Evolutionary conservation across 2,329 filamentous ascomycete genomes (phyloP), one percentile per base, ranked within the genome.

Genomic region (Fusarium humuli): DNA sequence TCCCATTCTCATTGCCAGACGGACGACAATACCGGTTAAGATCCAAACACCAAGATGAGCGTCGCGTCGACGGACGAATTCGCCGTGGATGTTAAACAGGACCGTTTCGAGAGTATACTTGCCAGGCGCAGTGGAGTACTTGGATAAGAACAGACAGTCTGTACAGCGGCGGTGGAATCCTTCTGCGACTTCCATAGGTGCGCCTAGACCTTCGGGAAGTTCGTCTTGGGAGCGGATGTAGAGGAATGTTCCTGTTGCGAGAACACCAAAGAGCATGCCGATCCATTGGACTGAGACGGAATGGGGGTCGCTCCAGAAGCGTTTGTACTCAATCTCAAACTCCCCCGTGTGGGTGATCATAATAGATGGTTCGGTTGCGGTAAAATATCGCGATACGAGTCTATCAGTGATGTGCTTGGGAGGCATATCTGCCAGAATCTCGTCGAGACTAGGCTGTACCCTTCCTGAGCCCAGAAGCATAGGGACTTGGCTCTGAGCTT

Each of bases 1-100:
- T 1, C 71, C 71, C 71, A 73, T 72, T 6, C 69, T 56, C 65
- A 73, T 60, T 0, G 71, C 71, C 18, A 73, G 12, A 3, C 69
- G 68, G 7, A 72, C 61, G 4, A 50, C 42, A 5, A 72, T 55
- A 2, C 71, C 60, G 0, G 41, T 48, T 1, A 73, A 30, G 10
- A 73, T 49, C 71, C 71, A 73, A 1, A 68, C 59, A 2, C 66
- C 66, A 0, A 70, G 23, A 5, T 72, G 55, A 4, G 69, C 71
- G 8, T 73, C 71, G 1, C 59, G 55, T 2, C 61, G 57, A 5
- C 59, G 57, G 0, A 69, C 56, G n/a, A 72, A 70, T 9, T 73
- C 71, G 4, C 56, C 52, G 1, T 65, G 55, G 9, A 73, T 57
- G 7, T 73, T 70, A 11, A 69, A 40, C 9, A 73, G n/a, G 0